Evolutionary conservation across 352 stramenopile species (phyloP).

Genomic region (Phytophthora boehmeriae): DNA sequence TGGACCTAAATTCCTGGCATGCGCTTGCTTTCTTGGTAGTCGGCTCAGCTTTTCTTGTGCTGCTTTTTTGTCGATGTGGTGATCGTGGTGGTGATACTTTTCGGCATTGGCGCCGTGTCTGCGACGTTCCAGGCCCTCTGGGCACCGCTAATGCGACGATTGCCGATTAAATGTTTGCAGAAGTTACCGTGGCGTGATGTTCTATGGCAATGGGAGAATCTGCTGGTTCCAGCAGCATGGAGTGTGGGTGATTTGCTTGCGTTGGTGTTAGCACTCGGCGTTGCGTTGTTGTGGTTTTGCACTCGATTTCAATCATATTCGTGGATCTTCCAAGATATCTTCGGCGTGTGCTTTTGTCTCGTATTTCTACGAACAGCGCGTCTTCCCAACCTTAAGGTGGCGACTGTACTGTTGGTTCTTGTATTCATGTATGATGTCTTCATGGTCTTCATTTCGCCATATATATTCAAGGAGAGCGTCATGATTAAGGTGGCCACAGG

Average conservation of each 20-base stretch:
- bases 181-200: conserved; percentile 54
- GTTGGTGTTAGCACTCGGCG: conserved; percentile 54
- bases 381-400: conserved; percentile 93
- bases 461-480: conserved; percentile 90
- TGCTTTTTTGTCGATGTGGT: conserved; percentile 91
- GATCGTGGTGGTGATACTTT: conserved; percentile 78
- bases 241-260: conserved; percentile 90
- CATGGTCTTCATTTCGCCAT: conserved; percentile 95
- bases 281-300: conserved; percentile 74
- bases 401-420: conserved; percentile 89
- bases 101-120: conserved; percentile 62
- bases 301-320: conserved; percentile 77
- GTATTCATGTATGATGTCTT: conserved; percentile 97
- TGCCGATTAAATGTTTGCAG: conserved; percentile 31
- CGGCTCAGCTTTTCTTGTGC: conserved; percentile 87
- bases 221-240: conserved; percentile 64
- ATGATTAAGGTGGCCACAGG: conserved; percentile 96
- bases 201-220: conserved; percentile 44
- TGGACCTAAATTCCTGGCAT: conserved; percentile 91
- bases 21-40: conserved; percentile 92
- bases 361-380: conserved; percentile 92
- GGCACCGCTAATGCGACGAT: conserved; percentile 54
- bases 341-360: conserved; percentile 94
- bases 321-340: conserved; percentile 94
- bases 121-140: conserved; percentile 64